These are phyloP conservation scores for Evernia prunastri DNA, from an alignment of 495 filamentous ascomycete species.

Conservation along the genomic window DNA sequence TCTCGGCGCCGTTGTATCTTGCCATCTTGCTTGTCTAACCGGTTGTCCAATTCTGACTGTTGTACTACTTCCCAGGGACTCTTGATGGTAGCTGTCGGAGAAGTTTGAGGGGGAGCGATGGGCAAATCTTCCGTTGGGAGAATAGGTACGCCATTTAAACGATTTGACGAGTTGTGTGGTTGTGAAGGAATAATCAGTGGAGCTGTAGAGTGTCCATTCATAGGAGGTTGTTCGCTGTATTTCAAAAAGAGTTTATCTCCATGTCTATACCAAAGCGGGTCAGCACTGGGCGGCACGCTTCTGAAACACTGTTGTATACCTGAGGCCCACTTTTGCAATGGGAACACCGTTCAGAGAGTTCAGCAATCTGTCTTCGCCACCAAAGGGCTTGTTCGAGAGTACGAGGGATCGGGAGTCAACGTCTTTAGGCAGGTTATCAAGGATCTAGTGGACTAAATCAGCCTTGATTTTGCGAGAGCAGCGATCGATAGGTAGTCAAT, in stretches of 20 bases:
- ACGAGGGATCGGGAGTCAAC: conserved; percentile 67
- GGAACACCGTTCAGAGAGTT: conserved; percentile 58
- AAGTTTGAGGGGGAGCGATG: conserved; percentile 49
- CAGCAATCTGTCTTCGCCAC: conserved; percentile 65
- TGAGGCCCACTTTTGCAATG: conserved; percentile 64
- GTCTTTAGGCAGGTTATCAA: conserved; percentile 58
- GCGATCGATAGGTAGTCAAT: not conserved
- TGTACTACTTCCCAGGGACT: conserved; percentile 90
- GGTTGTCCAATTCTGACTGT: conserved; percentile 80
- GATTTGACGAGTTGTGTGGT: conserved; percentile 43
- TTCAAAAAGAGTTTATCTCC: conserved; percentile 84
- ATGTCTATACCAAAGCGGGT: conserved; percentile 51
- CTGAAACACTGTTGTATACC: conserved; percentile 39
- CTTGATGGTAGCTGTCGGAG: conserved; percentile 57
- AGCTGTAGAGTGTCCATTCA: conserved; percentile 45
- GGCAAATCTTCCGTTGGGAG: conserved; percentile 60
- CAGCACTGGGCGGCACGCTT: conserved; percentile 6
- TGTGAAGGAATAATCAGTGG: conserved; percentile 27
- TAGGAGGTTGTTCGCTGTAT: conserved; percentile 53
- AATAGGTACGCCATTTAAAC: conserved; percentile 75
- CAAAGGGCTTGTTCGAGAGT: conserved; percentile 72
- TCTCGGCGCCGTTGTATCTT: conserved; percentile 79
- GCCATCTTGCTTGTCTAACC: conserved; percentile 81
- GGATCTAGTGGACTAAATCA: conserved; percentile 37
- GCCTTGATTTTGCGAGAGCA: not conserved